Evolutionary conservation across 371 early-diverging fungal species (phyloP), one percentile per base, ranked within the genome.

Genomic region (Mucor saturninus): DNA sequence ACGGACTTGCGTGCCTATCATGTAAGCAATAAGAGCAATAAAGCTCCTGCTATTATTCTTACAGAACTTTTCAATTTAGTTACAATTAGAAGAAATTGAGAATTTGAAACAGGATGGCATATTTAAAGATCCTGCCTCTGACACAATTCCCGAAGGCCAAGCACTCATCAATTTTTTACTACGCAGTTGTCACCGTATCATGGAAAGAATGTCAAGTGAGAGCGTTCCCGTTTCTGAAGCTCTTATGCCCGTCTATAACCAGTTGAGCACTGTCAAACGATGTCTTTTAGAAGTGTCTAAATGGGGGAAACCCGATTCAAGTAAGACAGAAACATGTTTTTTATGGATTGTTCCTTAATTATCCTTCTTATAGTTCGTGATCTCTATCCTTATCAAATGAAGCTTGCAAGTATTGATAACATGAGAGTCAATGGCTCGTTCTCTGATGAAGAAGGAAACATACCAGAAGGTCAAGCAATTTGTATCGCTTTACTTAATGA

Each of bases 161-260:
- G 85, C 86, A 1, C 75, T 91, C 7, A 76, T 94, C 40, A 92
- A 95, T 69, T 93, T 91, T 66, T 72, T 96, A 63, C 79, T 95
- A 32, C 91, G 93, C 69, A 93, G 91, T 58, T 94, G 95, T 77
- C 93, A 95, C 67, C 86, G 90, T 39, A 71, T 93, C n/a, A 86
- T 96, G 56, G 89, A 94, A 64, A 93, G 91, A 64, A 86, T 96
- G 67, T 68, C 88, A 37, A 85, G 89, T 58, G 86, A 90, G 5
- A 89, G 90, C 56, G 95, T 94, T 56, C 93, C 96, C 4, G 90
- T 95, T n/a, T 89, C 90, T 5, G 94, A 94, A 63, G 82, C 90
- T 4, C 71, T 96, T 65, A 89, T 93, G 86, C 91, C 91, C 5
- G 83, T 94, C 6, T 90, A 93, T 61, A 92, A 92, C 65, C 93